A percentile compares a stretch with the other conserved stretches of the same genome.
phyloP scores from a whole-genome alignment of 2,329 filamentous ascomycete species.

The Laburnicola sp. region DNA sequence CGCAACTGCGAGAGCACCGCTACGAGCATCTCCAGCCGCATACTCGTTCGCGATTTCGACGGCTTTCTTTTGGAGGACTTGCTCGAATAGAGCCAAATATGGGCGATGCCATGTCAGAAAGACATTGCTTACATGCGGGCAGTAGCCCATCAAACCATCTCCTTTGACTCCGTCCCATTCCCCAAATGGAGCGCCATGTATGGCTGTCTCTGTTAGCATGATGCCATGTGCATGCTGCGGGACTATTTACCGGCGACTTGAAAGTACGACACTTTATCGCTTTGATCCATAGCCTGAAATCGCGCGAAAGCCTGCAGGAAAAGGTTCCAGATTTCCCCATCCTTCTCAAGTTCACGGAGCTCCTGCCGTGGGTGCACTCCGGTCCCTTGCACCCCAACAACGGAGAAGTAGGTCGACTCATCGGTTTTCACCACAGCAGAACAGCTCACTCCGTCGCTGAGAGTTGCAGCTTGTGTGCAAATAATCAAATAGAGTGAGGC shows the following conservation, averaged over 20 bases:
- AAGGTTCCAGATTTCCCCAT: conserved; percentile 36
- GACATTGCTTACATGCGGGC: conserved; percentile 35
- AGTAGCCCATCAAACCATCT: conserved; percentile 32
- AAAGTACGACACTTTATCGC: conserved; percentile 36
- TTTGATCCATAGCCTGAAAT: conserved; percentile 40
- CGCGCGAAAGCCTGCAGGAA: conserved; percentile 35
- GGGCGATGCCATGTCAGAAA: conserved; percentile 73
- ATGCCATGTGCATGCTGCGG: background rate
- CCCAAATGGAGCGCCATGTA: conserved; percentile 38
- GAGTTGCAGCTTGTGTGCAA: conserved; percentile 20
- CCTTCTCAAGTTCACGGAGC: conserved; percentile 36
- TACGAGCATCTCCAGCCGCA: conserved; percentile 22
- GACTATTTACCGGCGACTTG: conserved; percentile 33
- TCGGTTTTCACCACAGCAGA: conserved; percentile 19
- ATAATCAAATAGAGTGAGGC: conserved; percentile 24
- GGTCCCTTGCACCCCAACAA: conserved; percentile 38
- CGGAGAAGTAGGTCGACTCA: conserved; percentile 33
- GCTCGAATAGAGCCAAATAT: conserved; percentile 66
- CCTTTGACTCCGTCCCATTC: conserved; percentile 33
- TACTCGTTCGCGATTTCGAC: conserved; percentile 34
- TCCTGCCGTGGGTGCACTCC: conserved; percentile 34
- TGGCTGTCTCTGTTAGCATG: conserved; percentile 21
- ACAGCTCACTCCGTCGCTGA: conserved; percentile 27
- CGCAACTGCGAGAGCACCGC: conserved; percentile 23
- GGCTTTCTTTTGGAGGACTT: conserved; percentile 24